Base-by-base conservation (phyloP, 495 filamentous ascomycete species). In the Aspergillus carlsbadensis region DNA sequence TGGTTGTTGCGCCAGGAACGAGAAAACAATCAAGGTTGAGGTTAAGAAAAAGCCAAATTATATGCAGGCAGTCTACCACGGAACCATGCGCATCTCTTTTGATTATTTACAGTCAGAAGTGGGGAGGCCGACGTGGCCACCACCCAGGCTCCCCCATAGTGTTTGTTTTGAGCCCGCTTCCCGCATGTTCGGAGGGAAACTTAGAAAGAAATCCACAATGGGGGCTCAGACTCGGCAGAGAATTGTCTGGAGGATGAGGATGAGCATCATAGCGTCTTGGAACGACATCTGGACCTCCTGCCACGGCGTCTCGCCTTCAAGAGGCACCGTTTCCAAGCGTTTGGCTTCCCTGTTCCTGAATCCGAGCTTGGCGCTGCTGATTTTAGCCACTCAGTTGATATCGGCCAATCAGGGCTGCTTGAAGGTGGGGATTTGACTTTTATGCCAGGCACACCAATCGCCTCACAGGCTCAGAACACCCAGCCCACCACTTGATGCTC, bases 141-240 rank as follows among this genome's bases (percentile, higher is more conserved):
- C 45, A 24, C 31, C 40, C 46, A 34, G 8, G 8, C 26, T 29
- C 26, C 26, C 26, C 8, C 26, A 29, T 29, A 48, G 29, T 26
- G 49, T 52, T 52, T 52, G 48, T 52, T 52, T 42, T 48, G 43
- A 33, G 43, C 22, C 54, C 52, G 49, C 43, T 50, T 50, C 47
- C 39, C 34, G 29, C 51, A 39, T 50, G 33, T 37, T 50, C 46
- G 6, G n/a, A 17, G 17, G 45, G 31, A 15, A 54, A 29, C 31
- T 26, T 40, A 21, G 21, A 44, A 22, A 17, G 20, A 17, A 46
- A n/a, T 17, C 41, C 17, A 35, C 47, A 2, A 15, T 50, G 4
- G 47, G 33, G 18, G 29, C 18, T 39, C 47, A 21, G 18, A 39
- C 3, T 21, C 10, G 29, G 34, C 26, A 26, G n/a, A 3, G 17